Evolutionary conservation across 768 basidiomycete species (phyloP), one percentile per base, ranked within the genome.

Genomic region (Lyophyllum atratum): DNA sequence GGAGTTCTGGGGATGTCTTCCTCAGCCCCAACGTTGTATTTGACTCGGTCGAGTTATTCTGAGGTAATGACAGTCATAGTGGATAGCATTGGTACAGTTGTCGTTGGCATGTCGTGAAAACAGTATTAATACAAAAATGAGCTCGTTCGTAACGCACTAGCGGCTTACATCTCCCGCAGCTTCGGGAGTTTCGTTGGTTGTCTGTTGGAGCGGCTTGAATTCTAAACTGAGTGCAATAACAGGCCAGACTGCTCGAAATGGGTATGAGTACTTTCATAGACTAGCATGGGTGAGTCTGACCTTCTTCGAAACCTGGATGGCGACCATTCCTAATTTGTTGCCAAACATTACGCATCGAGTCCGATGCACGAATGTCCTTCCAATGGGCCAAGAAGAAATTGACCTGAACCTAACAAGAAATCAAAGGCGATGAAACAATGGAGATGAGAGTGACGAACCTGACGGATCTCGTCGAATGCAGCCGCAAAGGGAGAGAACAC

Each of bases 241-340:
- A 2, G 87, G 86, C 87, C 87, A 89, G 14, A 89, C 87, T 85
- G 40, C 44, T 25, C 29, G 8, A 10, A 46, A 28, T 8, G 15
- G 15, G 39, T 29, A 39, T 54, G 44, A 39, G 49, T 54, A 43
- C 1, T 29, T 76, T 52, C 59, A 46, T 50, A 9, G n/a, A 17
- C 7, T n/a, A 37, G 37, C n/a, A 19, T 26, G 47, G 22, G 10
- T 33, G 37, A 53, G 21, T 28, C 59, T 28, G 15, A 88, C 89
- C 88, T 80, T 93, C 90, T 72, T 93, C 93, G 66, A 93, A 94
- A 1, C 93, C 92, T 17, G 91, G 89, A 67, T 93, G 90, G 31
- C 90, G 80, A 43, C 93, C 93, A 47, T 84, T 79, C 54, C 93
- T 79, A 40, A 95, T 93, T 71, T 93, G 90, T 55, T 86, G 82